A percentile compares a stretch with the other conserved stretches of the same genome.
These are phyloP conservation scores for Ramaria sp. DNA, from an alignment of 768 basidiomycete genomes.

Conservation along the genomic window DNA sequence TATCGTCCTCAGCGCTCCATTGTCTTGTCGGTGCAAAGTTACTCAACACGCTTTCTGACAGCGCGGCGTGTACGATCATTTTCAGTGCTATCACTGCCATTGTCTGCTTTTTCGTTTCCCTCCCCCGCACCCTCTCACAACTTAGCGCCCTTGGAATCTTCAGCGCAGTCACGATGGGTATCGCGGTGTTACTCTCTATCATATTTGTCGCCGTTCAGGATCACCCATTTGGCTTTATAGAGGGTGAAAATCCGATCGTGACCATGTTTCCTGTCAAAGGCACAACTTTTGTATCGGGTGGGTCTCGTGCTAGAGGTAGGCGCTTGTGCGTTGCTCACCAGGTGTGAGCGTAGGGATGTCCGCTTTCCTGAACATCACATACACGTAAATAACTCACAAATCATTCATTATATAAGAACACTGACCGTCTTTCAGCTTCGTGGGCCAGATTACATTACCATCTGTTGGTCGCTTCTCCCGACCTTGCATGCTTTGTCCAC, in stretches of 20 bases:
- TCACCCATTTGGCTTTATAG: conserved; percentile 30
- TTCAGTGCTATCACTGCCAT: conserved; percentile 27
- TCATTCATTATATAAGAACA: background rate
- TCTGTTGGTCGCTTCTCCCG: conserved; percentile 18
- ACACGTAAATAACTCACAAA: conserved; percentile 26
- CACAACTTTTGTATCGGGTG: conserved; percentile 28
- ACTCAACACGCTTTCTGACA: conserved; percentile 34
- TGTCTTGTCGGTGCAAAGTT: conserved; percentile 35
- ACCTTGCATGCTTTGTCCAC: background rate
- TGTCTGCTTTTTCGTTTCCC: conserved; percentile 30
- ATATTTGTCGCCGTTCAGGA: conserved; percentile 30
- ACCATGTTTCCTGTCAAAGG: conserved; percentile 26
- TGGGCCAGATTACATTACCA: conserved; percentile 32
- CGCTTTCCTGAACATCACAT: conserved; percentile 35
- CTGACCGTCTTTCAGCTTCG: background rate
- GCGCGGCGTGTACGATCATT: conserved; percentile 29
- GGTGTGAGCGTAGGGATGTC: conserved; percentile 24
- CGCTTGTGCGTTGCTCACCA: background rate
- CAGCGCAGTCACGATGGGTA: conserved; percentile 34
- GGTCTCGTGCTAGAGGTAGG: conserved; percentile 5
- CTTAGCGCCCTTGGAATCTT: conserved; percentile 30
- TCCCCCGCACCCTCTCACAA: conserved; percentile 34
- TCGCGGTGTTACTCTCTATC: conserved; percentile 32
- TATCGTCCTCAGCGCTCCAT: conserved; percentile 24
- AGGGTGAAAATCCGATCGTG: conserved; percentile 27